Percentiles rank a stretch among this genome's conserved stretches.
phyloP scores from a whole-genome alignment of 2,329 filamentous ascomycete genomes.

The Boeremia exigua region DNA sequence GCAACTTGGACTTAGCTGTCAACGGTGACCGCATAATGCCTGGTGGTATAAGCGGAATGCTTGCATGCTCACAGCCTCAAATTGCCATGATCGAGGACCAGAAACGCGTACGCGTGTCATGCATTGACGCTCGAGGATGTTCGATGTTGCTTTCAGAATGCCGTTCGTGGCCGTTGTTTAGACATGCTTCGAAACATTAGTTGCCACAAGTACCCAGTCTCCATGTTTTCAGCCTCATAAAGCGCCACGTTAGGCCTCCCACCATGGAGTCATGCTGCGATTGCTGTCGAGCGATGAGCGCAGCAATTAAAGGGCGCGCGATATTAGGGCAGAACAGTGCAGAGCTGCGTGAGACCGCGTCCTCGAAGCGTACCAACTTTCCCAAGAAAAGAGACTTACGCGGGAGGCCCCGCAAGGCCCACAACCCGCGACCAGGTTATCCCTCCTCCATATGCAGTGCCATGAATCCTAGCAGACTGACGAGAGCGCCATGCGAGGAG shows the following conservation, averaged over 20 bases:
- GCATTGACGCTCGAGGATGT: slow-evolving; percentile 9
- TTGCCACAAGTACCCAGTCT: slow-evolving; percentile 11
- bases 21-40: not conserved
- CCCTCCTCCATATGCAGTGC: not conserved
- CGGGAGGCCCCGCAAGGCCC: slow-evolving; percentile 14
- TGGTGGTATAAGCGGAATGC: not conserved
- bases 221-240: slow-evolving; percentile 11
- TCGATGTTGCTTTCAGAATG: slow-evolving; percentile 14
- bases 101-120: slow-evolving; percentile 15
- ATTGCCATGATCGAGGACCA: not conserved
- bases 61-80: slow-evolving; percentile 6
- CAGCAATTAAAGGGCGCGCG: not conserved
- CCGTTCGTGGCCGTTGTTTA: slow-evolving; percentile 16
- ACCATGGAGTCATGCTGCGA: slow-evolving; percentile 3
- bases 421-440: slow-evolving; percentile 15
- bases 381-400: slow-evolving; percentile 9
- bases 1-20: slow-evolving; percentile 7
- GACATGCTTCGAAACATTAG: slow-evolving; percentile 15
- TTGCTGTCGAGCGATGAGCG: slow-evolving; percentile 11
- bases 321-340: slow-evolving; percentile 3
- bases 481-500: not conserved
- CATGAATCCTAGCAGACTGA: not conserved
- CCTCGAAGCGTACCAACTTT: slow-evolving; percentile 1
- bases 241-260: slow-evolving; percentile 13
- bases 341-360: slow-evolving; percentile 9